These are phyloP conservation scores for Vachellia collinsii DNA, from an alignment of 306 rosid species.

Conservation along the genomic window DNA sequence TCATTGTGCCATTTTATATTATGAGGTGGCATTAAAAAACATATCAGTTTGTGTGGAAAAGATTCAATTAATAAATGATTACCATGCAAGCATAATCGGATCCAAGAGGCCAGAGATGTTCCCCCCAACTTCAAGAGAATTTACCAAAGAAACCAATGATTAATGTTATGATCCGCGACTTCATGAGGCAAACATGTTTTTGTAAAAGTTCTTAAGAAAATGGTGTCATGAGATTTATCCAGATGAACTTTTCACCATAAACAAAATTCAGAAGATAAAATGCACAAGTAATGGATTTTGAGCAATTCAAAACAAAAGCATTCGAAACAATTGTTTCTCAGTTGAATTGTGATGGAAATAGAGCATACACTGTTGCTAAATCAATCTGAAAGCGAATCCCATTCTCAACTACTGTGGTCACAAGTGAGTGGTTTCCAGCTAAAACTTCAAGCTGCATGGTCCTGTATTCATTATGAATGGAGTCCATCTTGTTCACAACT, in stretches of 20 bases:
- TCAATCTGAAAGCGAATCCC: constrained; percentile 91
- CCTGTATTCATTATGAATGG: constrained; percentile 85
- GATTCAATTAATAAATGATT: constrained; percentile 18
- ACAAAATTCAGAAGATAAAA: neutral
- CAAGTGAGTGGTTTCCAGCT: constrained; percentile 93
- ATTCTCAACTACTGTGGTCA: constrained; percentile 82
- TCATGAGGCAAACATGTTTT: neutral
- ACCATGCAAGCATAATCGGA: constrained; percentile 1
- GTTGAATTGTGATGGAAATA: constrained; percentile 39
- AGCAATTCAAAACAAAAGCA: constrained; percentile 33
- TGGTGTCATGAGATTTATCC: neutral
- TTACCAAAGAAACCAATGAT: neutral
- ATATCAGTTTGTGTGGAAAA: constrained; percentile 3
- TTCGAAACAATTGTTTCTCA: constrained; percentile 24
- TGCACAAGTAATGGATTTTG: neutral
- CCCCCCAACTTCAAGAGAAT: constrained; percentile 23
- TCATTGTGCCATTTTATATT: neutral
- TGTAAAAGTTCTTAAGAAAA: neutral
- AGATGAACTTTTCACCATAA: neutral
- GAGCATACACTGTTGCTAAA: constrained; percentile 87
- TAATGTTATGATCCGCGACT: constrained; percentile 1
- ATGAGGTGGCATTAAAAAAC: constrained; percentile 3
- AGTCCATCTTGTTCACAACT: constrained; percentile 83
- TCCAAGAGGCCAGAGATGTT: constrained; percentile 21
- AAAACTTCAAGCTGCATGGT: constrained; percentile 97